Evolutionary conservation across 805 yeast species (phyloP), one percentile per base, ranked within the genome.

Genomic region (Yarrowia divulgata): DNA sequence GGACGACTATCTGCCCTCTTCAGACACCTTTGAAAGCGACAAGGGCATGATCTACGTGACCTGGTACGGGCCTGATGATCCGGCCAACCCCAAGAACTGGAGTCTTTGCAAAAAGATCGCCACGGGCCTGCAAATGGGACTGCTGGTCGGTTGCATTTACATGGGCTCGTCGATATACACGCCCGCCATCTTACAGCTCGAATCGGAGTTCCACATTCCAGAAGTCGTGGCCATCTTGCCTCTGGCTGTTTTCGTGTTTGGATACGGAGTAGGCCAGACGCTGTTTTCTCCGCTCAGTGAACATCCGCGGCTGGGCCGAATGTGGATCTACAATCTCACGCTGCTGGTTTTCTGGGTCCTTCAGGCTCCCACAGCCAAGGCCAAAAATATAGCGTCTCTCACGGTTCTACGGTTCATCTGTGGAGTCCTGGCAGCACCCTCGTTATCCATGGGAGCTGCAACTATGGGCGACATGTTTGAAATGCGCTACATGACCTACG

Each of bases 361-460:
- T 39, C 90, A 87, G 73, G 81, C 86, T 43, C 88, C 88, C 34
- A 80, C 84, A 37, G 88, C 88, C 2, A 76, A 84, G 60, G 81
- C 81, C 2, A 72, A 79, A 14, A 83, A 84, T 73, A 82, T 87
- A 67, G 86, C 84, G 9, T 85, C 84, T 0, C 75, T 87, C 69
- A 77, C 82, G 1, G 79, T 84, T 0, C 74, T 85, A 66, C 79
- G 89, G 73, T 91, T 91, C 76, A 86, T 92, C 75, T 82, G 91
- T 37, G 97, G 97, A 1, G 82, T 88, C 29, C 83, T 90, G 67
- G 90, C 94, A 1, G 88, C 94, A 1, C 96, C 97, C 5, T 92
- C 95, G 0, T 82, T 91, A 77, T 89, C 96, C 4, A 85, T 90
- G 73, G 96, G 93, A n/a, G 93, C 93, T 70, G 89, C 88, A 8